A percentile compares a stretch with the other conserved stretches of the same genome.
Conservation (phyloP, 1,139 yeast genomes). For the Candida pseudoviswanathii region DNA sequence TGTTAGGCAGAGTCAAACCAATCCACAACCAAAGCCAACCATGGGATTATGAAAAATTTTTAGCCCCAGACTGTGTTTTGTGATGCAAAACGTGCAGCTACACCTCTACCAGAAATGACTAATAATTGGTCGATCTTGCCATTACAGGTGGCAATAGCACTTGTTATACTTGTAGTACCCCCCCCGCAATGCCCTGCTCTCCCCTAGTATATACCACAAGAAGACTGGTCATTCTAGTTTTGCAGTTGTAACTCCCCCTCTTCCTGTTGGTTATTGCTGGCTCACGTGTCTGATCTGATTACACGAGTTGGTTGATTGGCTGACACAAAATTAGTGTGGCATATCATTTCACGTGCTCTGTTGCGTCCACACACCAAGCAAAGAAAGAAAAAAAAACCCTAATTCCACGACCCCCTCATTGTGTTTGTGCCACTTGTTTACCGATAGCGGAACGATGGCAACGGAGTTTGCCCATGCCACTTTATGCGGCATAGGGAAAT, state of each 20-base stretch:
- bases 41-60: background rate
- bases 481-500: background rate
- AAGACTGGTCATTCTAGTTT: too few relatives aligned
- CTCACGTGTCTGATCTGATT: too few relatives aligned
- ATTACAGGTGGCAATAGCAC: too few relatives aligned
- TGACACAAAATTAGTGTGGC: conserved; percentile 1
- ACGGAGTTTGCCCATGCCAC: background rate
- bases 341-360: conserved; percentile 9
- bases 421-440: background rate
- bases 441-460: background rate
- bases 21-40: background rate
- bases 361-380: background rate
- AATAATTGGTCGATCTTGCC: background rate
- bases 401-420: background rate
- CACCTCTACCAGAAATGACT: background rate
- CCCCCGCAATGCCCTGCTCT: too few relatives aligned
- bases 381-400: background rate
- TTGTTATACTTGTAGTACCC: too few relatives aligned
- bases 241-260: too few relatives aligned
- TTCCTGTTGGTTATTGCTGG: too few relatives aligned
- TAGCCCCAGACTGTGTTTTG: background rate
- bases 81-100: conserved; percentile 3
- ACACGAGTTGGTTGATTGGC: too few relatives aligned
- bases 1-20: conserved; percentile 2
- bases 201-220: too few relatives aligned